Evolutionary conservation across 2,329 filamentous ascomycete genomes (phyloP).

Genomic region (Coniella vitis): DNA sequence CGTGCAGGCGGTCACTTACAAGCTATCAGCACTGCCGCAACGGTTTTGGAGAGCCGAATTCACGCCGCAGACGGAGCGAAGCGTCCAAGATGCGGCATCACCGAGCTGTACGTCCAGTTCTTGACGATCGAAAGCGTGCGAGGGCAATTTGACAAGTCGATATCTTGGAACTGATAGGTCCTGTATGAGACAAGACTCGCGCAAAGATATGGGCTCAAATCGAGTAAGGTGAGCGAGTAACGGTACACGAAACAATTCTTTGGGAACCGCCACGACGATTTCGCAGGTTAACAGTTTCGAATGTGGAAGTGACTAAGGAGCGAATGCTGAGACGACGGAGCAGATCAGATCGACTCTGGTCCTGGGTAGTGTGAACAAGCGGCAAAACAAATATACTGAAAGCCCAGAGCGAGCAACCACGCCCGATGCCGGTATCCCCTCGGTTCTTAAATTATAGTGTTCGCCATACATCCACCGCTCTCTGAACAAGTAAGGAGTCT

Average conservation of each 20-base stretch:
- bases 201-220: neutral
- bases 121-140: neutral
- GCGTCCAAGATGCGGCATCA: neutral
- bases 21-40: no score
- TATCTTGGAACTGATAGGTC: neutral
- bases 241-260: conserved; percentile 1
- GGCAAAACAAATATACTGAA: conserved; percentile 4
- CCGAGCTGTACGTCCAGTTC: neutral
- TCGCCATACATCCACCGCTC: neutral
- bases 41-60: no score
- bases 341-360: neutral
- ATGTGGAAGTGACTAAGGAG: neutral
- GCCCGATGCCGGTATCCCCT: neutral
- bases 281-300: neutral
- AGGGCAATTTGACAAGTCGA: neutral
- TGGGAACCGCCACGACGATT: neutral
- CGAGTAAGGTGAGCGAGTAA: neutral
- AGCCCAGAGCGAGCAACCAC: neutral
- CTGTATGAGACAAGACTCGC: neutral
- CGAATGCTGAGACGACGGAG: no score
- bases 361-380: neutral
- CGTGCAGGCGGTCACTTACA: no score
- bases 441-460: no score
- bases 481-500: neutral
- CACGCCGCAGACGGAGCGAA: no score